phyloP scores from a whole-genome alignment of 2,329 filamentous ascomycete genomes.

The Pleoardoris graminearum region DNA sequence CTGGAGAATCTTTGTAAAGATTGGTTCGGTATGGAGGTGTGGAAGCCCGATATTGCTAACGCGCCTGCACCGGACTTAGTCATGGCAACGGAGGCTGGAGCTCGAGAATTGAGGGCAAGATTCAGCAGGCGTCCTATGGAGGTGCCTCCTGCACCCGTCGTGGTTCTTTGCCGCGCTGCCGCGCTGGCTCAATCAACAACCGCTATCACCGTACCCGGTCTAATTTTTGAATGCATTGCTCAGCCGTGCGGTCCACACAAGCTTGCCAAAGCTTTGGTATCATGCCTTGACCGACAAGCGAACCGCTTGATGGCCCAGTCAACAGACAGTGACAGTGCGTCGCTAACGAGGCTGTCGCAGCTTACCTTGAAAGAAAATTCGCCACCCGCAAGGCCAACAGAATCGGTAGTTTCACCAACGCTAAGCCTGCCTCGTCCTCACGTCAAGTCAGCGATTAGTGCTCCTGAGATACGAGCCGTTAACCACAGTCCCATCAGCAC shows the following conservation, averaged over 20 bases:
- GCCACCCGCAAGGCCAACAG: slow-evolving; percentile 15
- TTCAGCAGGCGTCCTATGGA: slow-evolving; percentile 25
- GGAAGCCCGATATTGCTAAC: slow-evolving; percentile 16
- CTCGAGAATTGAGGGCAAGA: slow-evolving; percentile 32
- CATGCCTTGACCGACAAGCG: slow-evolving; percentile 38
- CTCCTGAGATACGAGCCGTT: slow-evolving; percentile 35
- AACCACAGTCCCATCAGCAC: slow-evolving; percentile 22
- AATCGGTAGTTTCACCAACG: slow-evolving; percentile 13
- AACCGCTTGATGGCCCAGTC: slow-evolving; percentile 21
- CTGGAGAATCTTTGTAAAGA: slow-evolving; percentile 38
- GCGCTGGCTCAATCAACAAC: slow-evolving; percentile 41
- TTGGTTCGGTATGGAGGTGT: slow-evolving; percentile 42
- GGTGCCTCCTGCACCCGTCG: slow-evolving; percentile 30
- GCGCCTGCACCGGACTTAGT: slow-evolving; percentile 29
- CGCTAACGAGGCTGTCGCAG: slow-evolving; percentile 22
- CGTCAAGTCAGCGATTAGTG: slow-evolving; percentile 34
- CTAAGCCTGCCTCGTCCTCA: slow-evolving; percentile 22
- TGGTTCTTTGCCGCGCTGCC: slow-evolving; percentile 41
- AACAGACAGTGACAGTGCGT: slow-evolving; percentile 19
- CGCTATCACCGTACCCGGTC: slow-evolving; percentile 39
- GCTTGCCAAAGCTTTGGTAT: slow-evolving; percentile 39
- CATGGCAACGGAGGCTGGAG: slow-evolving; percentile 39
- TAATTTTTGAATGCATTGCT: slow-evolving; percentile 41
- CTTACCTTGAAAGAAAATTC: slow-evolving; percentile 36
- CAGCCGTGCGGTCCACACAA: slow-evolving; percentile 47